A percentile compares a stretch with the other conserved stretches of the same genome.
These are phyloP conservation scores for Diaporthe sp. DNA, from an alignment of 2,329 filamentous ascomycete species.

Conservation along the genomic window DNA sequence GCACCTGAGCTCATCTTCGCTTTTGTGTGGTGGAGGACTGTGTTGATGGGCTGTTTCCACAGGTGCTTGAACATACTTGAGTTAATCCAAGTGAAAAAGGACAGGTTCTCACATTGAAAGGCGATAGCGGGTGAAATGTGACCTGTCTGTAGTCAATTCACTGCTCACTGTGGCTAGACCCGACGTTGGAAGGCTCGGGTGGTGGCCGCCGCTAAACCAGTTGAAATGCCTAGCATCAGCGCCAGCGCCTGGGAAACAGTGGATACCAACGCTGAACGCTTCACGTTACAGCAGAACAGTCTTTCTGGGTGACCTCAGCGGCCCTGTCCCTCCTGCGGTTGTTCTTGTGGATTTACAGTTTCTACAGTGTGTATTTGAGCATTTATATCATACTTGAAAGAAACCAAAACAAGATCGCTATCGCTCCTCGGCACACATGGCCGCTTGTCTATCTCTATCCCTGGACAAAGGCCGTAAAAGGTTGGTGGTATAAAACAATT, in stretches of 20 bases:
- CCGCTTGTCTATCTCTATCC: constrained; percentile 22
- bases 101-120: not conserved
- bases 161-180: constrained; percentile 10
- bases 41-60: not conserved
- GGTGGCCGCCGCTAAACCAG: not conserved
- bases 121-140: not conserved
- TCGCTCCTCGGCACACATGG: not conserved
- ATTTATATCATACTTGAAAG: not conserved
- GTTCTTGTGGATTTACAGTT: not conserved
- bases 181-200: not conserved
- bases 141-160: not conserved
- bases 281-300: not conserved
- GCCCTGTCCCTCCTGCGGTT: not conserved
- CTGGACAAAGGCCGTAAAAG: not conserved
- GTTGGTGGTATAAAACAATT: not conserved
- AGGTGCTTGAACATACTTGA: constrained; percentile 14
- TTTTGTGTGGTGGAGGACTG: constrained; percentile 7
- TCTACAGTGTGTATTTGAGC: constrained; percentile 4
- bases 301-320: not conserved
- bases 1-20: constrained; percentile 40
- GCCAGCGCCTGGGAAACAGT: not conserved
- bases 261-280: not conserved
- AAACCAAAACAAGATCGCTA: not conserved
- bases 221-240: not conserved
- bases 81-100: not conserved